Base-by-base conservation (phyloP, 2,329 filamentous ascomycete species). In the Plectosphaerella cucumerina region DNA sequence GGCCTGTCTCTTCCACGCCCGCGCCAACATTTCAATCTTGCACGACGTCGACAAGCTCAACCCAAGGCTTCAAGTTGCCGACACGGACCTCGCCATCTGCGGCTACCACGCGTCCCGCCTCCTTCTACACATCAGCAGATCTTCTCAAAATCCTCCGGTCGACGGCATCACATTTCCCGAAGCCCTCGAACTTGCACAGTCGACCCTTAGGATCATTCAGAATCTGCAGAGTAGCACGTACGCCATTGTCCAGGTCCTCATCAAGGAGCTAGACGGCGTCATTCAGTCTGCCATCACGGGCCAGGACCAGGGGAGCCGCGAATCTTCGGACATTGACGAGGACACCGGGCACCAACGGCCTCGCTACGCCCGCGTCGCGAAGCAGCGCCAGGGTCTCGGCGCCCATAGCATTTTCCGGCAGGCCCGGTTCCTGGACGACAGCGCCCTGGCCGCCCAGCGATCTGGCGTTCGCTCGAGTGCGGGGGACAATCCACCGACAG, bases 321-420 rank as follows among this genome's bases (percentile, higher is more conserved):
- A 17, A 3, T 23, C 45, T 17, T 35, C 53, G 2, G 43, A 55
- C 5, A 42, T 52, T 6, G 60, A 60, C 22, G 56, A 60, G 5
- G 58, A 60, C 14, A 47, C 48, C 31, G 54, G 52, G 15, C 53
- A 48, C 43, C 47, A 50, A 22, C 58, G 52, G 31, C 52, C 52
- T 6, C 56, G 52, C 39, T 57, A 65, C 33, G 65, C 63, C 5
- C 60, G 59, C 10, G 61, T 60, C 46, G 64, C 63, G 17, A 63
- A 52, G 47, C 60, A 62, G 18, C 61, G 61, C n/a, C 64, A 67
- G 53, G 58, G 66, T 3, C 64, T 72, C 1, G 69, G 67, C 0
- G 69, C 72, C 11, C 70, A 72, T 49, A 72, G 70, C 33, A 56
- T 72, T 5, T 59, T 72, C 8, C 57, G 69, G 3, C 69, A 71